A percentile compares a stretch with the other conserved stretches of the same genome.
phyloP scores from a whole-genome alignment of 78 protist species.

The Monosiga brevicollis region DNA sequence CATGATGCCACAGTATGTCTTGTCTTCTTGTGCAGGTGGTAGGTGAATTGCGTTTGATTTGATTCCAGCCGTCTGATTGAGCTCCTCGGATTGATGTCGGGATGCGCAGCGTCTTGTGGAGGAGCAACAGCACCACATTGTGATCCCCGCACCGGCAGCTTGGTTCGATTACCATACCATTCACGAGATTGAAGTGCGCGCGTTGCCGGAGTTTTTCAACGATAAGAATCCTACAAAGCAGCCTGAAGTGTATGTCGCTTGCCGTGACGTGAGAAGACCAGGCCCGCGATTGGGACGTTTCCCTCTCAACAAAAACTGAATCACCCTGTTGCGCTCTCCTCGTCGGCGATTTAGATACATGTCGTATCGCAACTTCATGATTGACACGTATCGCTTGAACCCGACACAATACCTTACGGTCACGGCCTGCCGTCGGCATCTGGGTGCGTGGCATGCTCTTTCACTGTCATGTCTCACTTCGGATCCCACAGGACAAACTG shows the following conservation, averaged over 20 bases:
- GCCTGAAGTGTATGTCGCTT: conserved; percentile 7
- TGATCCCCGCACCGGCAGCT: conserved; percentile 15
- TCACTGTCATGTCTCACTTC: too few relatives aligned
- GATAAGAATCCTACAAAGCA: conserved; percentile 3
- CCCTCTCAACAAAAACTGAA: neutral
- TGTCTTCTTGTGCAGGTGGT: too few relatives aligned
- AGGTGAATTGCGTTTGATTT: too few relatives aligned
- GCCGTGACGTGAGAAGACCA: neutral
- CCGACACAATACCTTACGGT: conserved; percentile 31
- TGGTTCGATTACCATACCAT: conserved; percentile 29
- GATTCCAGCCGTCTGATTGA: too few relatives aligned
- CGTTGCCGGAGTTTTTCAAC: conserved; percentile 46
- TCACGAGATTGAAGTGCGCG: conserved; percentile 24
- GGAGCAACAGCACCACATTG: neutral
- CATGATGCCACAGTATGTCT: too few relatives aligned
- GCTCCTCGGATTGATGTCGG: too few relatives aligned
- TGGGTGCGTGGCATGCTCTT: conserved; percentile 6
- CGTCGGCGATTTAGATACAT: conserved; percentile 10
- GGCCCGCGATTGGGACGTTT: too few relatives aligned
- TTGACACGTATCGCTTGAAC: conserved; percentile 28
- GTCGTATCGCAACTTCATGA: conserved; percentile 46
- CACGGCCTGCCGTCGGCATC: conserved; percentile 36
- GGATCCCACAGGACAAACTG: too few relatives aligned
- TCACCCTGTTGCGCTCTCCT: neutral
- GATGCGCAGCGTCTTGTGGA: neutral